Conservation (phyloP, 1,139 yeast genomes). For the Debaryomycetaceae sp. region DNA sequence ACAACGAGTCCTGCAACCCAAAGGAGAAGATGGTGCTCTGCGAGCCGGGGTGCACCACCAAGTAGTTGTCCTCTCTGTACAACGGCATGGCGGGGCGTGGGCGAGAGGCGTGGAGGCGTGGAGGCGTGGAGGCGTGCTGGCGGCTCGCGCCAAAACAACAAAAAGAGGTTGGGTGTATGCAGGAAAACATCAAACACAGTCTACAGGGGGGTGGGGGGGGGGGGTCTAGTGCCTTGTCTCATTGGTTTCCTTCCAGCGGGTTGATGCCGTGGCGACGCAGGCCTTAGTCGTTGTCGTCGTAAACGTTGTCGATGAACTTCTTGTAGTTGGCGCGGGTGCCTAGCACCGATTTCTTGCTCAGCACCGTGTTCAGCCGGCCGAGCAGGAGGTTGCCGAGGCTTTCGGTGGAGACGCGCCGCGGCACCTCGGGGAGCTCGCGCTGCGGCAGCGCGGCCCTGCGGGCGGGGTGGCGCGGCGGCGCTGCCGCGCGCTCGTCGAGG, state of each 20-base stretch:
- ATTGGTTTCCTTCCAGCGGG: too few relatives aligned
- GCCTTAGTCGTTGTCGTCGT: constrained; percentile 12
- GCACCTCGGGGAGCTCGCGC: not conserved
- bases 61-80: constrained; percentile 56
- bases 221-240: too few relatives aligned
- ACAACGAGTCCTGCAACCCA: constrained; percentile 74
- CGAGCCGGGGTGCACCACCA: constrained; percentile 81
- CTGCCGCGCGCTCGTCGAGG: constrained; percentile 6
- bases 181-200: not conserved
- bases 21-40: constrained; percentile 68
- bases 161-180: not conserved
- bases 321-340: constrained; percentile 40
- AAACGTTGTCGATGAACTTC: constrained; percentile 34
- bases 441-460: constrained; percentile 1
- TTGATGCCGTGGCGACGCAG: constrained; percentile 1
- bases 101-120: constrained; percentile 1
- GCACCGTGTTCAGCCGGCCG: constrained; percentile 27
- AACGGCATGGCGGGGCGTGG: constrained; percentile 40
- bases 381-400: constrained; percentile 10
- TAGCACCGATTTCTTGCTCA: constrained; percentile 33
- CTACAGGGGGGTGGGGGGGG: constrained; percentile 2
- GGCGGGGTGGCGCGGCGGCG: not conserved
- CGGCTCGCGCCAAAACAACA: not conserved
- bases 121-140: too few relatives aligned
- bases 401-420: constrained; percentile 1